phyloP scores from a whole-genome alignment of 208 protist species.

The Crithidia expoeki region DNA sequence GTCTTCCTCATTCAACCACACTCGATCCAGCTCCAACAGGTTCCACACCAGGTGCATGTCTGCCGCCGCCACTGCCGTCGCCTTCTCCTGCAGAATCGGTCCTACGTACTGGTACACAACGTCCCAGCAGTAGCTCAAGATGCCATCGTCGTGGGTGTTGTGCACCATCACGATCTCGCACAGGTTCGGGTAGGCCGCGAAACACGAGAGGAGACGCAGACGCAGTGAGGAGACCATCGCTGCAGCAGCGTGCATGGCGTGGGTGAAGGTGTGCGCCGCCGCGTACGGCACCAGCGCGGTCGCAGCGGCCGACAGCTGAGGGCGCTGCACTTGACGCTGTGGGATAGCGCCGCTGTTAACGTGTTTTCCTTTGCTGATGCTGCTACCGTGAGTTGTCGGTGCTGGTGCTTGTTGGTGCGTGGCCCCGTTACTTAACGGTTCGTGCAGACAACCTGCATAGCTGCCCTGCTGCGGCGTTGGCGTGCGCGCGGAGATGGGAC shows the following conservation, averaged over 20 bases:
- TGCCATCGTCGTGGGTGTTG: slow-evolving; percentile 22
- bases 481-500: neutral
- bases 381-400: neutral
- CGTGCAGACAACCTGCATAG: slow-evolving; percentile 23
- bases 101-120: slow-evolving; percentile 46
- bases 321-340: neutral
- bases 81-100: slow-evolving; percentile 49
- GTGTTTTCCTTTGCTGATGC: neutral
- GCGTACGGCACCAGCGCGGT: slow-evolving; percentile 29
- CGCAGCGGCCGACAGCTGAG: slow-evolving; percentile 19
- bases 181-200: slow-evolving; percentile 49
- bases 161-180: slow-evolving; percentile 38
- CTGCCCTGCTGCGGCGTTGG: neutral
- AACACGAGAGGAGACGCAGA: slow-evolving; percentile 62
- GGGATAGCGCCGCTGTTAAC: neutral
- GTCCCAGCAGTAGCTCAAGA: slow-evolving; percentile 59
- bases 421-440: slow-evolving; percentile 16
- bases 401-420: slow-evolving; percentile 9
- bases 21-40: slow-evolving; percentile 19
- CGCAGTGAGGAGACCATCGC: slow-evolving; percentile 73
- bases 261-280: slow-evolving; percentile 34
- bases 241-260: slow-evolving; percentile 52
- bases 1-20: neutral
- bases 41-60: slow-evolving; percentile 33
- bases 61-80: slow-evolving; percentile 36